Evolutionary conservation across 495 filamentous ascomycete species (phyloP).

Genomic region (Pseudevernia furfuracea): DNA sequence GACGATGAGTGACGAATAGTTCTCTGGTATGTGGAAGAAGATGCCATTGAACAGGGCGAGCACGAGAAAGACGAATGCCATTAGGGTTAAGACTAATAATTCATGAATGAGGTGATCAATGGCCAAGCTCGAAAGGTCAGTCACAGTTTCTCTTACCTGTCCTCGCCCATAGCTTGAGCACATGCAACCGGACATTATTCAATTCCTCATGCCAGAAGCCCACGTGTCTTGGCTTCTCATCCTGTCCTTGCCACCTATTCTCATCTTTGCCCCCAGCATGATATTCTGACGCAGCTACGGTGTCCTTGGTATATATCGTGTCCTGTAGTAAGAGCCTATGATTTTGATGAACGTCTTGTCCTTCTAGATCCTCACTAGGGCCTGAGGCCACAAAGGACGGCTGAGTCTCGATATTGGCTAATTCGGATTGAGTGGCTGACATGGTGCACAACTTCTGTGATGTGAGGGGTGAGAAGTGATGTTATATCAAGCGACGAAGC

Average conservation of each 20-base stretch:
- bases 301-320: neutral
- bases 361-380: neutral
- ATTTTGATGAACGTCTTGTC: constrained; percentile 4
- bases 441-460: neutral
- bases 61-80: constrained; percentile 45
- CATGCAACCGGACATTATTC: constrained; percentile 38
- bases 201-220: constrained; percentile 47
- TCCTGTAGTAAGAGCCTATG: neutral
- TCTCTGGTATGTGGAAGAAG: constrained; percentile 44
- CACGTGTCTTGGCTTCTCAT: constrained; percentile 32
- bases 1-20: constrained; percentile 42
- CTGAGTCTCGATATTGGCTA: neutral
- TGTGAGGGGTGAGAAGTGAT: too few relatives aligned
- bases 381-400: neutral
- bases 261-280: neutral
- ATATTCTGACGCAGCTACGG: neutral
- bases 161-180: constrained; percentile 35
- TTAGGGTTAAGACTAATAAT: constrained; percentile 46
- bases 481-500: too few relatives aligned
- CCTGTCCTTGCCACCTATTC: neutral
- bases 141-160: constrained; percentile 34
- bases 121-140: neutral
- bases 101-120: neutral
- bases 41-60: constrained; percentile 56
- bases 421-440: neutral